Conservation (phyloP, 352 stramenopile species). For the Aphanomyces astaci region DNA sequence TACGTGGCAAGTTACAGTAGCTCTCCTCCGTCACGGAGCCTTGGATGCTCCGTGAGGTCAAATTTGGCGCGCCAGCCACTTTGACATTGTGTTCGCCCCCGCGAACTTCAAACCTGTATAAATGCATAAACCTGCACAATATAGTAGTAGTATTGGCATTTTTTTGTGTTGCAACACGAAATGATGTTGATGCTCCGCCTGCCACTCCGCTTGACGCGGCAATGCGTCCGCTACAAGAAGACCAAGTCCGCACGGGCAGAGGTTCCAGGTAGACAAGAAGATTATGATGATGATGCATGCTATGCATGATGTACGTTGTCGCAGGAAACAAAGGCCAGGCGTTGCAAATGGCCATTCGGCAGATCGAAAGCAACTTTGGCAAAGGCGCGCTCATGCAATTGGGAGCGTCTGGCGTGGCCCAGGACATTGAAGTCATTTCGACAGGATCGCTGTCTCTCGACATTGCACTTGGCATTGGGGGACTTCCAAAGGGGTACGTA, state of each 20-base stretch:
- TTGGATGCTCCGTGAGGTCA: no score
- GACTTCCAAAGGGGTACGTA: conserved; percentile 87
- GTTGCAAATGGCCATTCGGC: conserved; percentile 90
- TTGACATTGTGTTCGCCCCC: neutral
- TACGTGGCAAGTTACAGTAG: no score
- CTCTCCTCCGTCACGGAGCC: no score
- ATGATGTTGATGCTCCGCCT: conserved; percentile 2
- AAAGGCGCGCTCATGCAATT: conserved; percentile 96
- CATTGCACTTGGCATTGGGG: conserved; percentile 85
- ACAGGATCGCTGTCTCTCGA: conserved; percentile 92
- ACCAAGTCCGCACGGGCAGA: neutral
- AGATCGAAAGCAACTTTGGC: conserved; percentile 95
- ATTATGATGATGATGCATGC: no score
- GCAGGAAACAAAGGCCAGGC: conserved; percentile 66
- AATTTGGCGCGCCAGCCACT: neutral
- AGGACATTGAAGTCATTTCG: conserved; percentile 90
- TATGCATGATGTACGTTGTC: no score
- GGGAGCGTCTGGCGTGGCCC: conserved; percentile 83
- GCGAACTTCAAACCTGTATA: neutral
- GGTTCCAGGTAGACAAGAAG: neutral
- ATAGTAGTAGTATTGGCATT: neutral
- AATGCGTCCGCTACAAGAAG: conserved; percentile 19
- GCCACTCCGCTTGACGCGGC: neutral
- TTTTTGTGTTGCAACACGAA: neutral
- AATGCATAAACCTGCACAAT: neutral